Conservation (phyloP, 176 grass and related monocot species). For the Tuctoria greenei region DNA sequence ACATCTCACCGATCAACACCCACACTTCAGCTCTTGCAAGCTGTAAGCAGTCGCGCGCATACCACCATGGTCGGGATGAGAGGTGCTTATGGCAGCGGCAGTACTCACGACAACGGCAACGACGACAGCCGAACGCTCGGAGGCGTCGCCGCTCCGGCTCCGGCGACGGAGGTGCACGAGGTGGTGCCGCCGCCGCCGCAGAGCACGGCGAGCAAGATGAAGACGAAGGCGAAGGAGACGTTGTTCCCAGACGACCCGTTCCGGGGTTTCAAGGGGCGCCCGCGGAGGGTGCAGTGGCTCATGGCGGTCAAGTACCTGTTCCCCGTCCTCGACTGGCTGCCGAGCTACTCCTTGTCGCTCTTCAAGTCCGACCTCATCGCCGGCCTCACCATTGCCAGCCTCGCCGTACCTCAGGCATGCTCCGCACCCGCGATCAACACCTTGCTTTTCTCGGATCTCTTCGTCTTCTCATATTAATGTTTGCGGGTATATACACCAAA, state of each 20-base stretch:
- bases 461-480: not conserved
- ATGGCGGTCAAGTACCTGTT: constrained; percentile 76
- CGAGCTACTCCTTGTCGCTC: constrained; percentile 61
- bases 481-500: not conserved
- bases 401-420: constrained; percentile 85
- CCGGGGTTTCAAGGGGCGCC: constrained; percentile 71
- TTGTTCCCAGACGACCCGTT: constrained; percentile 97
- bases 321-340: constrained; percentile 77
- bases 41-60: not conserved
- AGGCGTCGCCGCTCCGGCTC: not conserved
- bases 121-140: too few species aligned
- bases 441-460: not conserved
- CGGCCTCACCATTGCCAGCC: constrained; percentile 96
- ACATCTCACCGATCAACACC: not conserved
- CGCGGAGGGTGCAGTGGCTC: constrained; percentile 45
- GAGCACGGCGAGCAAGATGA: constrained; percentile 77
- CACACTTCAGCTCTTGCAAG: not conserved
- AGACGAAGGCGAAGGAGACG: constrained; percentile 82
- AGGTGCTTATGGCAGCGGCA: constrained; percentile 42
- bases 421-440: too few species aligned
- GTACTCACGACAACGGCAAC: constrained; percentile 28
- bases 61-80: constrained; percentile 51
- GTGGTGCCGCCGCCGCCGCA: constrained; percentile 53
- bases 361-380: constrained; percentile 95
- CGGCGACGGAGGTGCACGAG: constrained; percentile 55